These are phyloP conservation scores for Xerocomellus amylosporus DNA, from an alignment of 768 basidiomycete species.

Conservation along the genomic window DNA sequence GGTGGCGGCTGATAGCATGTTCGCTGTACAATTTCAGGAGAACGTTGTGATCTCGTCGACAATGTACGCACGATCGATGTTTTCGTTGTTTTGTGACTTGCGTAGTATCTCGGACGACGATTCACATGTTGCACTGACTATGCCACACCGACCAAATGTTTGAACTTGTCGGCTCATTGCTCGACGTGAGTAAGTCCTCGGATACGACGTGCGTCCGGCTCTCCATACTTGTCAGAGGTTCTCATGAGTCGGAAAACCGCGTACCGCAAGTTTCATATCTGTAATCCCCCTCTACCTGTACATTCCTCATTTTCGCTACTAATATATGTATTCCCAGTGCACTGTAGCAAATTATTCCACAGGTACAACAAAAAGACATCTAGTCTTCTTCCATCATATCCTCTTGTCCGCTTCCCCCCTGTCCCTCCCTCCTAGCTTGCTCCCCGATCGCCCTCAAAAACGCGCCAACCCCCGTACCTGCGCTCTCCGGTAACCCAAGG, in stretches of 20 bases:
- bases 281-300: background rate
- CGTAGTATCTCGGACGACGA: too few species aligned
- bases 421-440: conserved; percentile 56
- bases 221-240: too few species aligned
- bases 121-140: too few species aligned
- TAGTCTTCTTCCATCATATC: conserved; percentile 84
- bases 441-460: conserved; percentile 81
- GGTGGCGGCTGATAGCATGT: background rate
- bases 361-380: background rate
- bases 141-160: too few species aligned
- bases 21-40: background rate
- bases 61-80: too few species aligned
- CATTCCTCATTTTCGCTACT: background rate
- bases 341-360: background rate
- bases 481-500: conserved; percentile 81
- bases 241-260: too few species aligned
- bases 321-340: background rate
- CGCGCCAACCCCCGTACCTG: conserved; percentile 71
- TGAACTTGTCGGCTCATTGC: too few species aligned
- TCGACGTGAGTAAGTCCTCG: too few species aligned
- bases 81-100: too few species aligned
- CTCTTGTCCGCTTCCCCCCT: conserved; percentile 19
- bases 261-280: too few species aligned
- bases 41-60: too few species aligned
- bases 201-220: too few species aligned